These are phyloP conservation scores for Chalciporus sp. DNA, from an alignment of 1,284 basidiomycete species.

Conservation along the genomic window DNA sequence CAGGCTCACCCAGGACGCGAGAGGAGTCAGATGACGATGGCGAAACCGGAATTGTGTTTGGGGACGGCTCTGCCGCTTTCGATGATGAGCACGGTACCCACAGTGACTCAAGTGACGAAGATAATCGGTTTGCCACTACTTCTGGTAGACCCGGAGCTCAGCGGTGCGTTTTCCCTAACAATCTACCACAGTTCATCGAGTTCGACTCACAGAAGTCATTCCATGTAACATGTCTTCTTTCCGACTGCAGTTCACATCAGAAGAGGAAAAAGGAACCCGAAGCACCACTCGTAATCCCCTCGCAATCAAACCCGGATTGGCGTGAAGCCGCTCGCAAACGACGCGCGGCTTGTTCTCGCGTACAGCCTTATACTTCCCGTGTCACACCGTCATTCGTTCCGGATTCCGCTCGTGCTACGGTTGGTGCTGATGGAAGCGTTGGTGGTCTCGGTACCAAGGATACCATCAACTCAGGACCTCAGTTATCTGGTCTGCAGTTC, in stretches of 20 bases:
- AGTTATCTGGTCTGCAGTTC: slow-evolving; percentile 63
- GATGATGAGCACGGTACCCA: slow-evolving; percentile 26
- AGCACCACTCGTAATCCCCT: slow-evolving; percentile 80
- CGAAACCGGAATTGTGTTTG: slow-evolving; percentile 30
- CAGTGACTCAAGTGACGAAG: slow-evolving; percentile 64
- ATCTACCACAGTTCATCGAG: background rate
- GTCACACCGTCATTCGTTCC: slow-evolving; percentile 59
- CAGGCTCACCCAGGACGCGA: slow-evolving; percentile 39
- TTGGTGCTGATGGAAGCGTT: slow-evolving; percentile 75
- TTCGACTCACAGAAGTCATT: slow-evolving; percentile 29
- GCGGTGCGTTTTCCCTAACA: slow-evolving; percentile 62
- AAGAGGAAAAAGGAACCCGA: slow-evolving; percentile 49
- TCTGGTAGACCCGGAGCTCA: slow-evolving; percentile 71
- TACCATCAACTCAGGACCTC: slow-evolving; percentile 69
- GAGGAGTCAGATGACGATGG: slow-evolving; percentile 31
- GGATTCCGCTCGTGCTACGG: slow-evolving; percentile 58
- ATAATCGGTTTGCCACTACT: slow-evolving; percentile 58
- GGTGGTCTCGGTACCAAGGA: slow-evolving; percentile 77
- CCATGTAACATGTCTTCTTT: background rate
- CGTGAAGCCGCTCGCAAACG: slow-evolving; percentile 68
- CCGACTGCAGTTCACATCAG: slow-evolving; percentile 41
- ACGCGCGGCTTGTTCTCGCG: slow-evolving; percentile 28
- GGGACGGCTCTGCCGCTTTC: slow-evolving; percentile 21
- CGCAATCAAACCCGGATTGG: slow-evolving; percentile 88
- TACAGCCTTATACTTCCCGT: slow-evolving; percentile 11